phyloP scores from a whole-genome alignment of 441 rosid species.

The Syzygium malaccense region DNA sequence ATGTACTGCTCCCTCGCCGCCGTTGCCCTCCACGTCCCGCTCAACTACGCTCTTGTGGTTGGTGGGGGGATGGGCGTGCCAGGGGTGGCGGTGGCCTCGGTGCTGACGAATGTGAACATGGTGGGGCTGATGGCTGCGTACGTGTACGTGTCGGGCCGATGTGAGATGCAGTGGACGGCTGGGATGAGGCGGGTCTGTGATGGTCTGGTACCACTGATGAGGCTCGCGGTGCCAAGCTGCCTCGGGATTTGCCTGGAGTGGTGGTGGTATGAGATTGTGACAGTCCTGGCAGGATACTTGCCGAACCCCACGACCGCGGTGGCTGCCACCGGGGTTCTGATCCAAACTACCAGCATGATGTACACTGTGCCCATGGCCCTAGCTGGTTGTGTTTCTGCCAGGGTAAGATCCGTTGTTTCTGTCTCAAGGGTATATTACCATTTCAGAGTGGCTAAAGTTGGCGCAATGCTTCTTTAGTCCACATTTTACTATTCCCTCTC shows the following conservation, averaged over 20 bases:
- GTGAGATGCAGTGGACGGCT: slow-evolving; percentile 38
- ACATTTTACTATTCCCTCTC: background rate
- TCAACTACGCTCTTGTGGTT: slow-evolving; percentile 62
- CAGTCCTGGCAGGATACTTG: slow-evolving; percentile 78
- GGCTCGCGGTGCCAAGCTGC: slow-evolving; percentile 91
- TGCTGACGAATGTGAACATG: slow-evolving; percentile 77
- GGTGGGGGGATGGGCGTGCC: slow-evolving; percentile 62
- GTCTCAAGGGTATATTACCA: background rate
- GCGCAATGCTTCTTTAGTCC: background rate
- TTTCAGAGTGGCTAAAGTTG: background rate
- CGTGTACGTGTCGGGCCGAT: slow-evolving; percentile 51
- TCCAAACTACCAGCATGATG: slow-evolving; percentile 99
- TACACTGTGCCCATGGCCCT: slow-evolving; percentile 96
- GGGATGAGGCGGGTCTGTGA: slow-evolving; percentile 34
- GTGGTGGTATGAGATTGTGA: slow-evolving; percentile 99
- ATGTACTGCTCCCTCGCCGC: slow-evolving; percentile 90
- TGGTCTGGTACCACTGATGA: slow-evolving; percentile 70
- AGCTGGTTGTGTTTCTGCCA: slow-evolving; percentile 96
- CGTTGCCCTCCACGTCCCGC: slow-evolving; percentile 72
- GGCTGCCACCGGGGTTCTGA: slow-evolving; percentile 91
- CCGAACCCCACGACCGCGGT: slow-evolving; percentile 75
- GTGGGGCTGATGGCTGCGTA: slow-evolving; percentile 70
- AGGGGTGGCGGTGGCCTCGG: slow-evolving; percentile 93
- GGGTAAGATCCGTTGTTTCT: slow-evolving; percentile 35
- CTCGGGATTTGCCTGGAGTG: slow-evolving; percentile 95